A percentile compares a stretch with the other conserved stretches of the same genome.
Evolutionary conservation across 2,329 filamentous ascomycete genomes (phyloP).

Genomic region (Fusarium aywerte): DNA sequence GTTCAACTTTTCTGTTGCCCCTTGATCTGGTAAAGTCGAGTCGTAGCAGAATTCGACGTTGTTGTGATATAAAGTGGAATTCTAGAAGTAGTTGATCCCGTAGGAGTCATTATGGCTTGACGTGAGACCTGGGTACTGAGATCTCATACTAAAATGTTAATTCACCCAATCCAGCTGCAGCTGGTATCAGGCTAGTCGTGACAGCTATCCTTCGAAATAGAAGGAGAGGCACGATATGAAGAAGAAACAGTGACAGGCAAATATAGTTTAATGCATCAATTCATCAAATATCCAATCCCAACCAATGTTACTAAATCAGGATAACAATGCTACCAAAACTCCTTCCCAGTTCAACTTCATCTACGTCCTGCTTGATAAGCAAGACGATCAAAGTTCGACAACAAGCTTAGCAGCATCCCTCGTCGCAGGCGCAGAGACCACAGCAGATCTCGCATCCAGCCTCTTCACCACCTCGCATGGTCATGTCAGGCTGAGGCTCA

Average conservation of each 20-base stretch:
- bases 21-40: too few relatives aligned
- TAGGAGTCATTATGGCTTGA: too few relatives aligned
- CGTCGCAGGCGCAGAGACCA: slow-evolving; percentile 58
- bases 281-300: not conserved
- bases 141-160: not conserved
- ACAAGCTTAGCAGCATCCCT: slow-evolving; percentile 53
- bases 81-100: too few relatives aligned
- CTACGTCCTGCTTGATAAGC: not conserved
- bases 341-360: slow-evolving; percentile 8
- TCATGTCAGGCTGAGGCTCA: slow-evolving; percentile 57
- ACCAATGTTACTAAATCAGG: slow-evolving; percentile 16
- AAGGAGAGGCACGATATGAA: not conserved
- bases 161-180: not conserved
- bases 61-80: too few relatives aligned
- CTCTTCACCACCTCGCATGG: slow-evolving; percentile 58
- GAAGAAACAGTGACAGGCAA: not conserved
- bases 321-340: slow-evolving; percentile 31
- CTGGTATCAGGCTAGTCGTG: not conserved
- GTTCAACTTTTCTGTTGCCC: too few relatives aligned
- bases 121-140: too few relatives aligned
- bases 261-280: slow-evolving; percentile 12
- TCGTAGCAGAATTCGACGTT: too few relatives aligned
- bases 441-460: slow-evolving; percentile 60
- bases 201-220: not conserved
- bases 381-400: not conserved